Base-by-base conservation (phyloP, 2,329 filamentous ascomycete genomes). In the Stromatinia cepivora region DNA sequence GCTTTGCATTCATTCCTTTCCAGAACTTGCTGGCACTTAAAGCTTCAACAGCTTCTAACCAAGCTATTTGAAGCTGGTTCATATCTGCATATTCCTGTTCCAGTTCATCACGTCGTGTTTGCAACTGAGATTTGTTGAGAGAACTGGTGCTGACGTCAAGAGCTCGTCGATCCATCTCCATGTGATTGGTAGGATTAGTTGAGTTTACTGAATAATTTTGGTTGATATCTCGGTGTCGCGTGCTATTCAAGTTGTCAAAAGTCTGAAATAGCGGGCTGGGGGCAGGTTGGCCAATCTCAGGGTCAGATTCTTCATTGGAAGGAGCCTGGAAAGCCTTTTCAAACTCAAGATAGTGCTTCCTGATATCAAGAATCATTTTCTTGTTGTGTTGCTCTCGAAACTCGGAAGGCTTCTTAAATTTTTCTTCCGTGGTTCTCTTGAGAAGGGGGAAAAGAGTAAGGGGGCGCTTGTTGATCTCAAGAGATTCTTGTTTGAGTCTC, bases 241-340 rank as follows among this genome's bases (percentile, higher is more conserved):
- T 20, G 6, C 0, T 6, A 48, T 48, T 28, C 1, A 5, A 17
- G 28, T 15, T 20, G 25, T 9, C 5, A 31, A 11, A 34, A 20
- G 10, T 39, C 1, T 2, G 8, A 31, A 28, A 15, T 36, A 34
- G 3, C 4, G 13, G 2, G 3, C 13, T 17, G 5, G 42, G 17
- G 36, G 8, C 20, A 11, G 15, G 0, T 20, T 25, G 28, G 9
- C 15, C 22, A 5, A n/a, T 61, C 2, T 46, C 0, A 0, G 1
- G 1, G 11, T 22, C 15, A 48, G 6, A 22, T 4, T 48, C 3
- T 11, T 34, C 3, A 1, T n/a, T 11, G 11, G 20, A 20, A 31
- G 25, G 25, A 11, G 10, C 10, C 11, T 46, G 11, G 28, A 2
- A 13, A 13, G 28, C 28, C 11, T 34, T 56, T 17, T 56, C 9